Conservation (phyloP, 345 rosid species). For the Aegle marmelos region DNA sequence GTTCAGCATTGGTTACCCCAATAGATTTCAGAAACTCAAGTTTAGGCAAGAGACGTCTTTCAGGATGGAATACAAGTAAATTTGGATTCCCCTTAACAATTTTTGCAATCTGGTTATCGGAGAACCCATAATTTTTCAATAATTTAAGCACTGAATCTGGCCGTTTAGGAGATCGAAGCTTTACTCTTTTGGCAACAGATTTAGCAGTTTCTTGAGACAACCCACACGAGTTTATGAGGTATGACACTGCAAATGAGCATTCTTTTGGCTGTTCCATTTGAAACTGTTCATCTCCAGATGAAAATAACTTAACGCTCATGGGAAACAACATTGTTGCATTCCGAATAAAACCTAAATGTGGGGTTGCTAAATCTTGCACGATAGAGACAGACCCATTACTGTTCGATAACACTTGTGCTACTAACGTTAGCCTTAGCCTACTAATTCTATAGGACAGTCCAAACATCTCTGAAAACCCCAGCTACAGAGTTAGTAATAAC, state of each 20-base stretch:
- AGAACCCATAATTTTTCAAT: constrained; percentile 6
- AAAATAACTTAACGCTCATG: neutral
- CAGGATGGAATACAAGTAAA: neutral
- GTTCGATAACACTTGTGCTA: neutral
- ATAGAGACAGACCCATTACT: neutral
- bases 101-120: constrained; percentile 2
- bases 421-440: neutral
- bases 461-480: neutral
- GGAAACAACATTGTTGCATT: neutral
- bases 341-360: neutral
- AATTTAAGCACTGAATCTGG: neutral
- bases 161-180: neutral
- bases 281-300: neutral
- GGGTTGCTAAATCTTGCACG: neutral
- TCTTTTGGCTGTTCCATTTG: neutral
- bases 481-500: neutral
- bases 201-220: constrained; percentile 9
- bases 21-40: constrained; percentile 12
- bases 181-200: constrained; percentile 3
- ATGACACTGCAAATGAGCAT: neutral
- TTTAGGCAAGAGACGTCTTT: constrained; percentile 4
- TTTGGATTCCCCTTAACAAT: neutral
- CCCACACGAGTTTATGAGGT: constrained; percentile 13
- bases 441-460: neutral
- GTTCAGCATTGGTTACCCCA: constrained; percentile 4